Conservation (phyloP, 306 rosid species). For the Malus fusca region DNA sequence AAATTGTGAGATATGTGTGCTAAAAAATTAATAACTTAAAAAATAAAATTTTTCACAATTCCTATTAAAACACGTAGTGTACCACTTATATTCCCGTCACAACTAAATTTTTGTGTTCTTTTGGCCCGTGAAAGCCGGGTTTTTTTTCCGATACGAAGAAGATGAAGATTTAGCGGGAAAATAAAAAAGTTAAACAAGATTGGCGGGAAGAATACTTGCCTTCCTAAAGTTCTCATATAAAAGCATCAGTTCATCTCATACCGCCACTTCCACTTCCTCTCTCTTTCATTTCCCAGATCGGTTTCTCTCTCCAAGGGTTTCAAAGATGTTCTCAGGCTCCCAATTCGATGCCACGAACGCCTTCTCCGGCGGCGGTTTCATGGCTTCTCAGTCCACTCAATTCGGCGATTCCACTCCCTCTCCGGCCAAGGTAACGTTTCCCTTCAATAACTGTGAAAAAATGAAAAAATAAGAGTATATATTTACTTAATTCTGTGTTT, state of each 20-base stretch:
- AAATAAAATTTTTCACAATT: no score
- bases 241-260: neutral
- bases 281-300: neutral
- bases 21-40: no score
- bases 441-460: neutral
- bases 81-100: no score
- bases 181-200: neutral
- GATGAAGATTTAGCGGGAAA: neutral
- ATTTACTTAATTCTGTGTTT: neutral
- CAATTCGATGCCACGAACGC: constrained; percentile 54
- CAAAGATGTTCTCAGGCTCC: constrained; percentile 56
- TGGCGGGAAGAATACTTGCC: constrained; percentile 16
- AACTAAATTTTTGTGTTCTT: no score
- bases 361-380: constrained; percentile 64
- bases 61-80: no score
- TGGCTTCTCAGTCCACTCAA: constrained; percentile 47
- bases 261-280: neutral
- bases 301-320: constrained; percentile 28
- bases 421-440: constrained; percentile 38
- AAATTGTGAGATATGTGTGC: no score
- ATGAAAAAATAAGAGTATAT: neutral
- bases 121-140: no score
- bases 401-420: constrained; percentile 47
- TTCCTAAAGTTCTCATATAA: neutral
- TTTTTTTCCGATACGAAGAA: no score